phyloP scores from a whole-genome alignment of 2,329 filamentous ascomycete genomes.

The Xylaria multiplex region DNA sequence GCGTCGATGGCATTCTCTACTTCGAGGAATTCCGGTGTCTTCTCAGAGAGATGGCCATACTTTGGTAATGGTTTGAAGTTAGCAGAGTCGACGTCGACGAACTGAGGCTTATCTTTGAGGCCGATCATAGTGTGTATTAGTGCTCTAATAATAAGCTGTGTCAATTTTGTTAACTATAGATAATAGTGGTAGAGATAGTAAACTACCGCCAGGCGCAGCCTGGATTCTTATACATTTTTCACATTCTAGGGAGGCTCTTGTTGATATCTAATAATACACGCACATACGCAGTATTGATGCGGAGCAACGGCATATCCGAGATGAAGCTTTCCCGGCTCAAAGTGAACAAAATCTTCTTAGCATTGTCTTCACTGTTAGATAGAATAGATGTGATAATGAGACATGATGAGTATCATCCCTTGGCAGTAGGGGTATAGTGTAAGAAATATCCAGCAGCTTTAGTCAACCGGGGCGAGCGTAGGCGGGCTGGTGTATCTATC shows the following conservation, averaged over 20 bases:
- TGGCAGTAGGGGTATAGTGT: not conserved
- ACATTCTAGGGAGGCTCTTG: not conserved
- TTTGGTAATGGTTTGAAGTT: constrained; percentile 50
- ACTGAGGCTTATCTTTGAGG: constrained; percentile 35
- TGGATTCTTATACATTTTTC: constrained; percentile 23
- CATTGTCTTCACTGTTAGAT: not conserved
- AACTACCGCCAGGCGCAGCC: not conserved
- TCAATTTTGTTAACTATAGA: not conserved
- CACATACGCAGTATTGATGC: not conserved
- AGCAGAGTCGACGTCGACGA: constrained; percentile 41
- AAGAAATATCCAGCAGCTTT: not conserved
- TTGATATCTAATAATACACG: not conserved
- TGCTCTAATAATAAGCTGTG: not conserved
- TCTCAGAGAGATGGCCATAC: constrained; percentile 50
- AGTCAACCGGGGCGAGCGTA: not conserved
- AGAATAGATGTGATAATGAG: not conserved
- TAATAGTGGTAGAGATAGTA: not conserved
- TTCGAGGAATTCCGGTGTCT: constrained; percentile 48
- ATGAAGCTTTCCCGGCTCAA: not conserved
- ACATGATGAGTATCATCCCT: constrained; percentile 1
- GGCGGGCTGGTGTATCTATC: not conserved
- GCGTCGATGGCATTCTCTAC: constrained; percentile 45
- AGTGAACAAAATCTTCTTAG: not conserved
- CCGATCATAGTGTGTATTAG: constrained; percentile 33
- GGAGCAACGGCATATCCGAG: not conserved